These are phyloP conservation scores for Cucumis sativus DNA, from an alignment of 306 rosid genomes.

Conservation along the genomic window Cucumber_9930_V3 NC_026658.2:25782001-25782500, in stretches of 20 bases:
- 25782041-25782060: slow-evolving; percentile 89
- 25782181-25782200: slow-evolving; percentile 68
- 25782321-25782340: slow-evolving; percentile 73
- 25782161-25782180: slow-evolving; percentile 69
- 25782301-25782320: slow-evolving; percentile 81
- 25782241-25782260: slow-evolving; percentile 88
- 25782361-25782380: slow-evolving; percentile 50
- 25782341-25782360: slow-evolving; percentile 61
- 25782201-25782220: slow-evolving; percentile 79
- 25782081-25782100: slow-evolving; percentile 70
- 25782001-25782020: slow-evolving; percentile 80
- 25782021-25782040: slow-evolving; percentile 92
- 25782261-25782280: slow-evolving; percentile 76
- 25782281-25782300: slow-evolving; percentile 78
- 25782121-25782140: slow-evolving; percentile 79
- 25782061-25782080: slow-evolving; percentile 65
- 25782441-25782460: slow-evolving; percentile 59
- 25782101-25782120: slow-evolving; percentile 61
- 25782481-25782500: slow-evolving; percentile 53
- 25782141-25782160: slow-evolving; percentile 74
- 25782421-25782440: slow-evolving; percentile 69
- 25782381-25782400: slow-evolving; percentile 60
- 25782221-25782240: slow-evolving; percentile 62
- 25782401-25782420: slow-evolving; percentile 76
- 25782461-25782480: slow-evolving; percentile 52